Base-by-base conservation (phyloP, 345 rosid genomes). In the Ceriops zippeliana region DNA sequence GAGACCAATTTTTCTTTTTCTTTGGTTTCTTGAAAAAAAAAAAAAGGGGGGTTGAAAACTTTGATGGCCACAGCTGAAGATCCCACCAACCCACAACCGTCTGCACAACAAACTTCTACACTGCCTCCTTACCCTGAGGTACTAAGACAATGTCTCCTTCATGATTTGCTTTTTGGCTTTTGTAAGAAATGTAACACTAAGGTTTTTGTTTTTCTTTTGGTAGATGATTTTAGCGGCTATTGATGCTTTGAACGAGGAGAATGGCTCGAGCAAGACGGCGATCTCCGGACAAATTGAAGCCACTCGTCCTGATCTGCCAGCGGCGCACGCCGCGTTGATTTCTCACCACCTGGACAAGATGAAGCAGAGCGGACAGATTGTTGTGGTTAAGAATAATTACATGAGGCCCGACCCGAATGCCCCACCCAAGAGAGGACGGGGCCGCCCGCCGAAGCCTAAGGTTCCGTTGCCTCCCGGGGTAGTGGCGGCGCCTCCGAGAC, bases 361-460 rank as follows among this genome's bases (percentile, higher is more conserved):
- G 92, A 89, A 88, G 73, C 78, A 76, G 6, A 70, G 71, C 26
- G 95, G 97, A 0, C 82, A 91, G 76, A 80, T 91, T 37, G 78
- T 73, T 7, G 20, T 91, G 65, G 80, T 79, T 1, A 93, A 93
- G 71, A 87, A 88, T 81, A 91, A 86, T 75, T 91, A 83, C 88
- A 76, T 84, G 91, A 88, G 83, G 59, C 95, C 92, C 0, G 82
- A 85, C 76, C 92, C 90, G 0, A 70, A 81, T 58, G 87, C 90
- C n/a, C 96, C 96, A 0, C 90, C 95, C 3, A 91, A 83, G 78
- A 81, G 98, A 28, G 96, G 97, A 46, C 95, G 97, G 5, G 95
- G 98, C 52, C 91, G 97, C 31, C 98, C 98, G 4, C 92, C 97
- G 0, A 93, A 91, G 75, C 79, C 91, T 0, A 89, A 84, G 70